Evolutionary conservation across 176 grass and related monocot species (phyloP).

Genomic region (Oryza brachyantha): DNA sequence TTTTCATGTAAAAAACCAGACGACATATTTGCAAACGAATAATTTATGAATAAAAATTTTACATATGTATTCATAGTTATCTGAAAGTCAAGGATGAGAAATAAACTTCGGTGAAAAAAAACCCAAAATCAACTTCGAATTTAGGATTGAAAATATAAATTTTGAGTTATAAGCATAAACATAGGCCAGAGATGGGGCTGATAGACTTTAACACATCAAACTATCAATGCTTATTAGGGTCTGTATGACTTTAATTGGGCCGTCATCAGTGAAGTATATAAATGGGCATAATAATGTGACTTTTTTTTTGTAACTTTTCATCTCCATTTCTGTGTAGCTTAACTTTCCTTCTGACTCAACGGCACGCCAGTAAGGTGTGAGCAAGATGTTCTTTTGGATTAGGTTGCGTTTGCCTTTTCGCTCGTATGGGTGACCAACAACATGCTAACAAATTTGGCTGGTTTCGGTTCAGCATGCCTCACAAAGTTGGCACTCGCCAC

Average conservation of each 20-base stretch:
- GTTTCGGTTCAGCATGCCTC: not conserved
- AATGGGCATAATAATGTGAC: not conserved
- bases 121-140: too few species aligned
- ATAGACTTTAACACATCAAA: too few species aligned
- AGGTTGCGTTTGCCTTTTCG: slow-evolving; percentile 18
- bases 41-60: too few species aligned
- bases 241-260: not conserved
- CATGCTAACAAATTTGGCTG: slow-evolving; percentile 22
- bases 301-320: not conserved
- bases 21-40: too few species aligned
- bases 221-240: too few species aligned
- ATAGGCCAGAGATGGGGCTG: too few species aligned
- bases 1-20: too few species aligned
- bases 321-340: not conserved
- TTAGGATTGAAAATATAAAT: too few species aligned
- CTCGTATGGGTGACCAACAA: slow-evolving; percentile 29
- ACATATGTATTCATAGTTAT: too few species aligned
- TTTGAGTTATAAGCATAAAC: too few species aligned
- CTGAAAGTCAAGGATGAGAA: too few species aligned
- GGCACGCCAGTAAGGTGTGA: not conserved
- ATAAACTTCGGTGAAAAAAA: too few species aligned
- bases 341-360: not conserved
- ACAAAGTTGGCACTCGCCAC: not conserved
- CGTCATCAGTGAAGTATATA: not conserved
- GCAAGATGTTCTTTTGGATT: not conserved